Evolutionary conservation across 371 early-diverging fungal species (phyloP).

Genomic region (Quaeritorhiza haematococci): DNA sequence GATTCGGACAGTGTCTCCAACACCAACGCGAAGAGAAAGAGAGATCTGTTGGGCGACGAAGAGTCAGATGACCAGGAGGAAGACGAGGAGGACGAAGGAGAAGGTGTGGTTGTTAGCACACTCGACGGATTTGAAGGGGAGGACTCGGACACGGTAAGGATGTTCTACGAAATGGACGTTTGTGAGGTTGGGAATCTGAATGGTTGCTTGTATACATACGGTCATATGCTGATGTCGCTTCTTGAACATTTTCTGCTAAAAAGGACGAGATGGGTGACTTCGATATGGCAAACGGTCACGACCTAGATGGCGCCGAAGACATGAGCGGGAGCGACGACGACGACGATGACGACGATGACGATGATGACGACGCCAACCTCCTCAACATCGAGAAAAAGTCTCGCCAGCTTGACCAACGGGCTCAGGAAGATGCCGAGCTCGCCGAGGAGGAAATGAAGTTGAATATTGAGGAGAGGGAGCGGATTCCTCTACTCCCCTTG

Average conservation of each 20-base stretch:
- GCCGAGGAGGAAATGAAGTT: conserved; percentile 72
- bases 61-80: conserved; percentile 35
- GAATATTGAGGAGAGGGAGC: conserved; percentile 67
- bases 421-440: conserved; percentile 57
- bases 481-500: conserved; percentile 47
- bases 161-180: too few species aligned
- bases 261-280: too few species aligned
- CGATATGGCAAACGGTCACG: too few species aligned
- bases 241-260: too few species aligned
- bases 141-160: too few species aligned
- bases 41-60: too few species aligned
- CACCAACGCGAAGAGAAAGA: conserved; percentile 17
- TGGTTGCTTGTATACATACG: too few species aligned
- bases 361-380: conserved; percentile 40
- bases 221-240: too few species aligned
- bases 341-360: conserved; percentile 29
- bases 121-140: too few species aligned
- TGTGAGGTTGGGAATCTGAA: too few species aligned
- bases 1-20: too few species aligned
- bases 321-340: conserved; percentile 12
- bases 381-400: conserved; percentile 70
- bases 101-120: too few species aligned
- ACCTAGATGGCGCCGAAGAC: conserved; percentile 44
- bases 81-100: conserved; percentile 6
- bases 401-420: conserved; percentile 59